Percentiles rank a stretch among this genome's conserved stretches.
Evolutionary conservation across 192 early-diverging fungal genomes (phyloP).

Genomic region (Mortierella alpina): DNA sequence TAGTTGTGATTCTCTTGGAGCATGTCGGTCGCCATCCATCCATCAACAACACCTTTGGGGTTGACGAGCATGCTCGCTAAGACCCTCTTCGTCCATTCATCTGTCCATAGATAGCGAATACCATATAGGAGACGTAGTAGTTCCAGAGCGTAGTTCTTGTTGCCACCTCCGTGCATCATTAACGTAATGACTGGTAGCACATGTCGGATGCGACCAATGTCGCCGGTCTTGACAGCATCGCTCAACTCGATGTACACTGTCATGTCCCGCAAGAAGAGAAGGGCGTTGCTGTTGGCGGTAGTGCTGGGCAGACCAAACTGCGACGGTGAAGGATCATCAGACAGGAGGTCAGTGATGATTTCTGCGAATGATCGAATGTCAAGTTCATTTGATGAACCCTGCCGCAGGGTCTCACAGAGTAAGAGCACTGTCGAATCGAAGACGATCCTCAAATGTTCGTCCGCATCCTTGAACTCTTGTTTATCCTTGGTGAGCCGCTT

Average conservation of each 20-base stretch:
- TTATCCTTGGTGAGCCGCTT: slow-evolving; percentile 25
- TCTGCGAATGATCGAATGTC: slow-evolving; percentile 10
- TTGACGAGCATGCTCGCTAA: slow-evolving; percentile 17
- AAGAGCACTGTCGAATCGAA: slow-evolving; percentile 10
- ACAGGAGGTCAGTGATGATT: slow-evolving; percentile 13
- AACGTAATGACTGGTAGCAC: slow-evolving; percentile 18
- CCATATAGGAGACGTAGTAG: slow-evolving; percentile 21
- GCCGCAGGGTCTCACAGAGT: slow-evolving; percentile 4
- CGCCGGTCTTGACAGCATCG: slow-evolving; percentile 16
- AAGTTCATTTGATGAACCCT: slow-evolving; percentile 7
- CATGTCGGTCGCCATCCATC: slow-evolving; percentile 31
- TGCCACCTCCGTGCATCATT: slow-evolving; percentile 37
- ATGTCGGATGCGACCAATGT: slow-evolving; percentile 17
- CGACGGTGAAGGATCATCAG: slow-evolving; percentile 8
- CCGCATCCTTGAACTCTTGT: slow-evolving; percentile 7
- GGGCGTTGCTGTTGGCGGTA: slow-evolving; percentile 11
- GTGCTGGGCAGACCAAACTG: slow-evolving; percentile 10
- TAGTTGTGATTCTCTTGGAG: slow-evolving; percentile 35
- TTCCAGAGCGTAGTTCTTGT: slow-evolving; percentile 23
- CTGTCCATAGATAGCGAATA: slow-evolving; percentile 16
- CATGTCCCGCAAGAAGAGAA: slow-evolving; percentile 13
- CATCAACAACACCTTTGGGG: slow-evolving; percentile 18
- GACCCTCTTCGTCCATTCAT: slow-evolving; percentile 9
- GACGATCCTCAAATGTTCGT: slow-evolving; percentile 17
- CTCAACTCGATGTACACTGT: slow-evolving; percentile 12